A percentile compares a stretch with the other conserved stretches of the same genome.
phyloP scores from a whole-genome alignment of 2,329 filamentous ascomycete genomes.

The Penicillium sp. region DNA sequence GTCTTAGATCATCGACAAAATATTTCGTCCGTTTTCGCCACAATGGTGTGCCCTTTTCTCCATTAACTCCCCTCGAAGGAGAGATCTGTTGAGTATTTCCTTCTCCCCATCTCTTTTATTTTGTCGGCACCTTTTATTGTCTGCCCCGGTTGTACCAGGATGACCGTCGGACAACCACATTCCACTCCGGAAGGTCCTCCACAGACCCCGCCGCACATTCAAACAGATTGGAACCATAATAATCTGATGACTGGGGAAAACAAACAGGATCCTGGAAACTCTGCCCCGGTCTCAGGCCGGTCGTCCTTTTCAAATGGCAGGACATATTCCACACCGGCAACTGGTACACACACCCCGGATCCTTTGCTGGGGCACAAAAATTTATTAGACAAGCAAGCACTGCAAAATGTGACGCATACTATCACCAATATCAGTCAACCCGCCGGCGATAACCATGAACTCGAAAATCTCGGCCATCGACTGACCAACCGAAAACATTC shows the following conservation, averaged over 20 bases:
- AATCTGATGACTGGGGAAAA: neutral
- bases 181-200: constrained; percentile 9
- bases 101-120: neutral
- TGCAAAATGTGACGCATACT: constrained; percentile 22
- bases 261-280: constrained; percentile 7
- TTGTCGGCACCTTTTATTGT: neutral
- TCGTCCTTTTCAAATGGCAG: constrained; percentile 25
- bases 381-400: constrained; percentile 17
- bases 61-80: neutral
- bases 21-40: constrained; percentile 22
- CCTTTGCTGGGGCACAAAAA: constrained; percentile 25
- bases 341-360: constrained; percentile 34
- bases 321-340: constrained; percentile 29
- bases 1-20: constrained; percentile 12
- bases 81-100: neutral
- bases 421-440: constrained; percentile 15
- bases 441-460: constrained; percentile 18
- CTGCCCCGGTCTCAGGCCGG: constrained; percentile 18
- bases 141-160: neutral
- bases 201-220: constrained; percentile 9
- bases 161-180: constrained; percentile 14
- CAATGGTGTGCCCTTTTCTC: constrained; percentile 10
- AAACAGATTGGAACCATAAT: constrained; percentile 7
- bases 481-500: constrained; percentile 25
- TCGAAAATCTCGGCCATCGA: constrained; percentile 16